Conservation (phyloP, 2,329 filamentous ascomycete species). For the Albophoma yamanashiensis region DNA sequence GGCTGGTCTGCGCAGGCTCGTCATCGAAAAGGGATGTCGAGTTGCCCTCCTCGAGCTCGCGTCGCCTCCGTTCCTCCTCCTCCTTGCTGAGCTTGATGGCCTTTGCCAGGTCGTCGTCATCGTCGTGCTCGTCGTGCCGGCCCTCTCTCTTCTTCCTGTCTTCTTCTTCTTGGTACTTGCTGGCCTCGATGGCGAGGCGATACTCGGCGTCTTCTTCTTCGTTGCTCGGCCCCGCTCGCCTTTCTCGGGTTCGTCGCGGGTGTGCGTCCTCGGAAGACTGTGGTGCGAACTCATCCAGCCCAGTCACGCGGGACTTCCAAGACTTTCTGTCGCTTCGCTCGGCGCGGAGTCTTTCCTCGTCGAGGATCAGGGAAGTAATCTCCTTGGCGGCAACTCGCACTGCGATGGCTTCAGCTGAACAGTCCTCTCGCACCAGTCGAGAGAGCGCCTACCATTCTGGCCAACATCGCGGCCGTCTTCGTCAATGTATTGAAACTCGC, state of each 20-base stretch:
- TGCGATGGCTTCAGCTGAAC: conserved; percentile 26
- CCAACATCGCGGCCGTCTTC: conserved; percentile 94
- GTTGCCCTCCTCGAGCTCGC: conserved; percentile 79
- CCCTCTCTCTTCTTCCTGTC: conserved; percentile 64
- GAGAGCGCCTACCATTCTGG: conserved; percentile 62
- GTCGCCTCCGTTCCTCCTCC: conserved; percentile 82
- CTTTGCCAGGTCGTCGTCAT: conserved; percentile 86
- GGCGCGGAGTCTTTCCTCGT: conserved; percentile 83
- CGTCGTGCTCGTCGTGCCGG: conserved; percentile 41
- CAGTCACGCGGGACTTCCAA: conserved; percentile 94
- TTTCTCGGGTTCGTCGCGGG: conserved; percentile 34
- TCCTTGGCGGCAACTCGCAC: conserved; percentile 95
- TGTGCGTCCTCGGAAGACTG: conserved; percentile 25
- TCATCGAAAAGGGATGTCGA: conserved; percentile 85
- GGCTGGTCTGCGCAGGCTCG: conserved; percentile 44
- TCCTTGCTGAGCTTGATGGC: conserved; percentile 91
- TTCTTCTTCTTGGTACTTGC: conserved; percentile 90
- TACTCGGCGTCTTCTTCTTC: conserved; percentile 90
- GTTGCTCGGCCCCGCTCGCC: conserved; percentile 31
- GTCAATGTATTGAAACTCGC: conserved; percentile 94
- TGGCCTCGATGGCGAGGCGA: conserved; percentile 82
- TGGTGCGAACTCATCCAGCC: conserved; percentile 70
- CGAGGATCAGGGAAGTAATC: conserved; percentile 79
- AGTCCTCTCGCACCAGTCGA: conserved; percentile 1
- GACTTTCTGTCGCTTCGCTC: conserved; percentile 86